These are phyloP conservation scores for Ascochyta lentis DNA, from an alignment of 2,329 filamentous ascomycete species.

Conservation along the genomic window DNA sequence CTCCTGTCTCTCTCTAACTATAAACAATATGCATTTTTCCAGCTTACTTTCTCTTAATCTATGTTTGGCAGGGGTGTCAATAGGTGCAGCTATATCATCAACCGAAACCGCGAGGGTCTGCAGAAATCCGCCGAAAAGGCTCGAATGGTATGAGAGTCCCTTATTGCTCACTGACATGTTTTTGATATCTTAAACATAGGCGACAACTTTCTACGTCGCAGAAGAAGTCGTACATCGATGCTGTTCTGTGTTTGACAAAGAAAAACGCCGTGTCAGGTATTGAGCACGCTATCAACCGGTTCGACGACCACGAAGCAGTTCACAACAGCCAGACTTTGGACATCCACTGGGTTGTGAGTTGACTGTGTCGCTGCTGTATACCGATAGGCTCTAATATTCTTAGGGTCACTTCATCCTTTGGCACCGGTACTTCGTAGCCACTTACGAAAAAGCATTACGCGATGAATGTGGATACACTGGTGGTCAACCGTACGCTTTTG, in stretches of 20 bases:
- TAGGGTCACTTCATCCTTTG: conserved; percentile 27
- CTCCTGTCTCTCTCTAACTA: no score
- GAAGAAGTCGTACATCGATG: conserved; percentile 29
- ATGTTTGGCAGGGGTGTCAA: not conserved
- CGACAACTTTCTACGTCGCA: conserved; percentile 22
- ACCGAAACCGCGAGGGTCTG: not conserved
- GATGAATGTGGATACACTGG: conserved; percentile 32
- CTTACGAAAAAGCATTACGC: conserved; percentile 30
- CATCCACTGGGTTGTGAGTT: conserved; percentile 30
- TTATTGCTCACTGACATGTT: not conserved
- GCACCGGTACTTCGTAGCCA: conserved; percentile 10
- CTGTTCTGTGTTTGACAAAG: conserved; percentile 31
- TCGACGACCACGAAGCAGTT: conserved; percentile 33
- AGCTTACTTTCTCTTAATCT: not conserved
- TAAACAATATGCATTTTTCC: not conserved
- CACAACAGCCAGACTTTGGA: conserved; percentile 28
- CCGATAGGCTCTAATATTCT: no score
- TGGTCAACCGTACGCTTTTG: conserved; percentile 42
- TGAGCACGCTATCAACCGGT: conserved; percentile 24
- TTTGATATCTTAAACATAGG: conserved; percentile 1
- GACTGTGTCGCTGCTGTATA: no score
- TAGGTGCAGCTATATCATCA: not conserved
- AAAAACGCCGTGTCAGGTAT: conserved; percentile 25
- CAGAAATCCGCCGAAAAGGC: not conserved
- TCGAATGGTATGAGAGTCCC: not conserved